Conservation (phyloP, 108 stramenopile genomes). For the Skeletonema grethae region DNA sequence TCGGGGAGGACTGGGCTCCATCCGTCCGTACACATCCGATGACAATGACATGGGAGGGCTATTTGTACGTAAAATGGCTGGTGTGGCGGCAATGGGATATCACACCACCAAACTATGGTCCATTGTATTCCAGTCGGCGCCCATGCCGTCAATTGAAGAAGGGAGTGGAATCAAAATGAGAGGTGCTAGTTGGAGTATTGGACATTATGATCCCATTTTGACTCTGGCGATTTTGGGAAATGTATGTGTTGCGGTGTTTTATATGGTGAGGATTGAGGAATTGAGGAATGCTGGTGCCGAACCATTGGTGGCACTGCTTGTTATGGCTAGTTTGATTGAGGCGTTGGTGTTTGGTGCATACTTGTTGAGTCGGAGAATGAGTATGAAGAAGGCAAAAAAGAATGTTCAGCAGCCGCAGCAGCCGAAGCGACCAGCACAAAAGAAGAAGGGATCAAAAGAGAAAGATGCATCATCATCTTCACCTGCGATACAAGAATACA, state of each 20-base stretch:
- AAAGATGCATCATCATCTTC: constrained; percentile 9
- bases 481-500: constrained; percentile 13
- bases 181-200: constrained; percentile 74
- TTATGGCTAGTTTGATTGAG: constrained; percentile 62
- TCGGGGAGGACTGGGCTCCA: constrained; percentile 81
- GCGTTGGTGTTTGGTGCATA: constrained; percentile 63
- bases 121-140: constrained; percentile 65
- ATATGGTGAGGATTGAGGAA: constrained; percentile 57
- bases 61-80: constrained; percentile 81
- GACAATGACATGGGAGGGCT: constrained; percentile 90
- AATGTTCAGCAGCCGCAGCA: neutral
- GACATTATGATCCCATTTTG: constrained; percentile 76
- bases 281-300: constrained; percentile 63
- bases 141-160: constrained; percentile 6
- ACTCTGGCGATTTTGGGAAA: constrained; percentile 63
- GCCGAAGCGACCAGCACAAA: neutral
- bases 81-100: constrained; percentile 69
- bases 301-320: constrained; percentile 51
- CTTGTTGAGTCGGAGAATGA: constrained; percentile 36
- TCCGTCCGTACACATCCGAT: constrained; percentile 74
- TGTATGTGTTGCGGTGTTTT: constrained; percentile 55
- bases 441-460: neutral
- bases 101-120: constrained; percentile 83
- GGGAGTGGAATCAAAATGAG: neutral
- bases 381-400: neutral